Evolutionary conservation across 1,139 yeast species (phyloP).

Genomic region (Barnettozyma hawaiiensis): DNA sequence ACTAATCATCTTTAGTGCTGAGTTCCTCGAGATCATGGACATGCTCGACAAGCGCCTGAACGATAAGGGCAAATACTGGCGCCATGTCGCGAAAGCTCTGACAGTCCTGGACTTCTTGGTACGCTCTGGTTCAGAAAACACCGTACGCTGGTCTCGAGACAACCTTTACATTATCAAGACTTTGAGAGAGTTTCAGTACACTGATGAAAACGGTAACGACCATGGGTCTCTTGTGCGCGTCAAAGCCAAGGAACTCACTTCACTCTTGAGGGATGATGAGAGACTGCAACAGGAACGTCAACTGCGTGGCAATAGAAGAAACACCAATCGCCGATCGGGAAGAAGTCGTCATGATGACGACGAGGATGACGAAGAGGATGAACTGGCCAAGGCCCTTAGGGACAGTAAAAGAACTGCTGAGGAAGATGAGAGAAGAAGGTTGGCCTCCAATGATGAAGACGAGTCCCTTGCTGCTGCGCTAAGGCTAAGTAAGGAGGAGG

Average conservation of each 20-base stretch:
- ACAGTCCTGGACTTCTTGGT: conserved; percentile 86
- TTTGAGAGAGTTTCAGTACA: conserved; percentile 80
- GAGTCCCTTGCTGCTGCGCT: conserved; percentile 79
- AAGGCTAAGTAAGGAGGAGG: conserved; percentile 82
- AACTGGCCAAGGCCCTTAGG: conserved; percentile 75
- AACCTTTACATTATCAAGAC: conserved; percentile 88
- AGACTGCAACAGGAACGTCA: conserved; percentile 70
- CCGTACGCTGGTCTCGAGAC: conserved; percentile 91
- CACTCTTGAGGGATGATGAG: conserved; percentile 77
- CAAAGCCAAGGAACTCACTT: conserved; percentile 85
- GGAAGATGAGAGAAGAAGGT: conserved; percentile 66
- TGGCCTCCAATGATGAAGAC: conserved; percentile 40
- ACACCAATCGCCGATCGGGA: conserved; percentile 21
- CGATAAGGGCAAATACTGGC: conserved; percentile 97
- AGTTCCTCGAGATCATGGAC: conserved; percentile 89
- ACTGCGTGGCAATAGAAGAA: conserved; percentile 34
- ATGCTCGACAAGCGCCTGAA: conserved; percentile 90
- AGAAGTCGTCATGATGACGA: conserved; percentile 17
- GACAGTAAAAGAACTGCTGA: conserved; percentile 81
- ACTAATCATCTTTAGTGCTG: conserved; percentile 39
- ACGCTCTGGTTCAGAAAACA: conserved; percentile 83
- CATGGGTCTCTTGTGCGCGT: conserved; percentile 89
- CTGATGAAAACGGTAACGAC: conserved; percentile 74
- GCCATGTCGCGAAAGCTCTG: conserved; percentile 89
- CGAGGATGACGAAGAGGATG: conserved; percentile 62